phyloP scores from a whole-genome alignment of 371 early-diverging fungal species.

The Mucor racemosus region DNA sequence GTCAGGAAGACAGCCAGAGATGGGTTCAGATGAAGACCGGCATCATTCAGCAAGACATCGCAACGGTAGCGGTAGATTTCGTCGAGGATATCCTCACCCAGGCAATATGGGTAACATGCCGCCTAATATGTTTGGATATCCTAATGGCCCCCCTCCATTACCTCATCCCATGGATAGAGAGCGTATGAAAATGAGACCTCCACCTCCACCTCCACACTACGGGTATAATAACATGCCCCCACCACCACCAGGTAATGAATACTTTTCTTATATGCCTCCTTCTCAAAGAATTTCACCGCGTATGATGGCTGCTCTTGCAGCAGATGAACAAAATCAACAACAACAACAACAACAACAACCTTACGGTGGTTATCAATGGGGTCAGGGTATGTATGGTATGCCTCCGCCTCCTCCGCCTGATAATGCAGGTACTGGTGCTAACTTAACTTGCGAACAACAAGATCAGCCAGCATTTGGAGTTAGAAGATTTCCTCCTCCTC shows the following conservation, averaged over 20 bases:
- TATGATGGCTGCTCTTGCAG: conserved; percentile 11
- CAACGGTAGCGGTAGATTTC: background rate
- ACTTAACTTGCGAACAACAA: background rate
- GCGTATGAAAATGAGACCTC: conserved; percentile 11
- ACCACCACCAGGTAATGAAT: conserved; percentile 15
- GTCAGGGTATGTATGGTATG: conserved; percentile 14
- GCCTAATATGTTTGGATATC: conserved; percentile 8
- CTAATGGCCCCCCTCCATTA: conserved; percentile 5
- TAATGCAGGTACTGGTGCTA: background rate
- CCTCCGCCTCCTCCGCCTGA: conserved; percentile 9
- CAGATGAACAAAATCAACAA: background rate
- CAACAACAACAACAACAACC: conserved; percentile 7
- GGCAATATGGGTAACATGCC: conserved; percentile 6
- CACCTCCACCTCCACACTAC: conserved; percentile 6
- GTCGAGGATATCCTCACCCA: background rate
- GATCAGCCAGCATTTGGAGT: background rate
- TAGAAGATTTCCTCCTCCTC: conserved; percentile 8
- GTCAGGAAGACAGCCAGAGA: background rate
- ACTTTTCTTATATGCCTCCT: conserved; percentile 10
- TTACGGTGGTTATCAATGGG: conserved; percentile 3
- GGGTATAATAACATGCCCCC: conserved; percentile 12
- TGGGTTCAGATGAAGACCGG: background rate
- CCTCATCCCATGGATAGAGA: conserved; percentile 11
- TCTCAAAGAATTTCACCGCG: conserved; percentile 16
- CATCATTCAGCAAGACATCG: background rate